Conservation (phyloP, 495 filamentous ascomycete species). For the Trichoderma virens region DNA sequence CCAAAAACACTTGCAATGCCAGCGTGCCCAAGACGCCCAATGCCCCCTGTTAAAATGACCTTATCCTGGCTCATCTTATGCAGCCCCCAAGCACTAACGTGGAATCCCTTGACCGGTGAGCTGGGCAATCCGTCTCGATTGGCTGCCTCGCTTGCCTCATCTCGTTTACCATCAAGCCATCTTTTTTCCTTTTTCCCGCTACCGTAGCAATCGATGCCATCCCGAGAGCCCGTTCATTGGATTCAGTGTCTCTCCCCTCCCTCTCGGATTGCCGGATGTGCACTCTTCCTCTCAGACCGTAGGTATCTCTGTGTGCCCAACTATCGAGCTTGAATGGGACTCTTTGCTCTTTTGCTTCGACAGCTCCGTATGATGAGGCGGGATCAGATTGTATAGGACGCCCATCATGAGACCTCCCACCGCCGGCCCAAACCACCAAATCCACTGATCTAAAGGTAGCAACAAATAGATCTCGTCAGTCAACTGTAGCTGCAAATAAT, state of each 20-base stretch:
- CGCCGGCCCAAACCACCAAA: constrained; percentile 28
- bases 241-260: too few relatives aligned
- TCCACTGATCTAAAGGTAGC: constrained; percentile 23
- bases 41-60: background rate
- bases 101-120: background rate
- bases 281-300: background rate
- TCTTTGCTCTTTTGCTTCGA: background rate
- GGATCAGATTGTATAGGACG: constrained; percentile 20
- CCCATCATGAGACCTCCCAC: constrained; percentile 16
- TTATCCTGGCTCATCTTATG: background rate
- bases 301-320: background rate
- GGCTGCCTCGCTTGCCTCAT: background rate
- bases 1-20: background rate
- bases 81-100: background rate
- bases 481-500: background rate
- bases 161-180: background rate
- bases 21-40: background rate
- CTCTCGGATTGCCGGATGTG: background rate
- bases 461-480: background rate
- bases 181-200: background rate
- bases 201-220: background rate
- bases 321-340: background rate
- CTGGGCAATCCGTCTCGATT: background rate
- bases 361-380: constrained; percentile 18
- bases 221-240: too few relatives aligned